Conservation (phyloP, 1,284 basidiomycete species). For the Fomitiporia mediterranea region DNA sequence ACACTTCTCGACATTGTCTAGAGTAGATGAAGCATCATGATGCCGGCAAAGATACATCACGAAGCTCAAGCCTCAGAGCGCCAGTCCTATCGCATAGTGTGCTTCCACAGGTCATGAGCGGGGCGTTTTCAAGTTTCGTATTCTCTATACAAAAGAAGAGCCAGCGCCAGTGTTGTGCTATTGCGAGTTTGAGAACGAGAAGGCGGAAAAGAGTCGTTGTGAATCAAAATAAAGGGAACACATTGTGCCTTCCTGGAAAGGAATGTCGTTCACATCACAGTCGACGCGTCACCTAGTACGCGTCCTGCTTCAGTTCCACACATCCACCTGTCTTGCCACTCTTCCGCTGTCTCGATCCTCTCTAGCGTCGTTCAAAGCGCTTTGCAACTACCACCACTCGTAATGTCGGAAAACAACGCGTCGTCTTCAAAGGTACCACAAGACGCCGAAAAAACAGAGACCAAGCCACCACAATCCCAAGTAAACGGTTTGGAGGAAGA, state of each 20-base stretch:
- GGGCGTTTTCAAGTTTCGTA: too few species aligned
- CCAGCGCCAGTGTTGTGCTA: too few species aligned
- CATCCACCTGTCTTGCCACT: not conserved
- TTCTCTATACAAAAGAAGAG: too few species aligned
- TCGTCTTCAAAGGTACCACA: conserved; percentile 15
- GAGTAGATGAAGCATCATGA: too few species aligned
- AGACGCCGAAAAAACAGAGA: conserved; percentile 11
- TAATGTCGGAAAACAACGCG: conserved; percentile 14
- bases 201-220: too few species aligned
- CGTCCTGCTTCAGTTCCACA: not conserved
- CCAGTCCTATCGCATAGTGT: too few species aligned
- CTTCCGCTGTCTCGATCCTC: not conserved
- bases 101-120: too few species aligned
- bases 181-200: too few species aligned
- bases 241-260: not conserved
- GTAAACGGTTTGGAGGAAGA: conserved; percentile 79
- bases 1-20: too few species aligned
- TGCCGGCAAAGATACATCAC: too few species aligned
- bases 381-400: not conserved
- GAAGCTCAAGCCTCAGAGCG: too few species aligned
- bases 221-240: too few species aligned
- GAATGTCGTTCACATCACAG: not conserved
- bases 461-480: conserved; percentile 34
- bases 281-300: not conserved
- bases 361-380: not conserved